Evolutionary conservation across 1,139 yeast genomes (phyloP).

Genomic region (Yamadazyma dushanensis): DNA sequence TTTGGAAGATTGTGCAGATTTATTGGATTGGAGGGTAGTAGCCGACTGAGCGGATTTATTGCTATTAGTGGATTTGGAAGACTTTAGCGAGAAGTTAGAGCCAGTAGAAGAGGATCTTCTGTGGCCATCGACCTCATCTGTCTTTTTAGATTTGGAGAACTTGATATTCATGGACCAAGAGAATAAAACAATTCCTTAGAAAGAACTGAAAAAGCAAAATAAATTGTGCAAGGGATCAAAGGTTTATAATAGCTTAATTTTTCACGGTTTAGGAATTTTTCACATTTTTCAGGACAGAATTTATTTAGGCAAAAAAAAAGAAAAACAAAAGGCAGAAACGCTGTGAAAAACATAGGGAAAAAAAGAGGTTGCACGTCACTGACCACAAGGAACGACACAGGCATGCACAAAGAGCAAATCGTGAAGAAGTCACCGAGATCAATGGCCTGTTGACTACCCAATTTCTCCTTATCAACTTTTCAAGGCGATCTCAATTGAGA

Average conservation of each 20-base stretch:
- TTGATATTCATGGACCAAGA: constrained; percentile 10
- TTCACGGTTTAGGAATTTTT: constrained; percentile 5
- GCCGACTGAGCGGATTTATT: constrained; percentile 7
- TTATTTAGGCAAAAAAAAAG: not conserved
- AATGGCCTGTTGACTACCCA: constrained; percentile 3
- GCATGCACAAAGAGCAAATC: not conserved
- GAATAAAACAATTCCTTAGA: constrained; percentile 1
- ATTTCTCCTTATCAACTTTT: constrained; percentile 3
- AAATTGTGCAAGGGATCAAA: constrained; percentile 1
- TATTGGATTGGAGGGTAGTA: not conserved
- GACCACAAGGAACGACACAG: not conserved
- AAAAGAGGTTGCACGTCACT: not conserved
- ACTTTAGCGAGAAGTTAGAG: constrained; percentile 14
- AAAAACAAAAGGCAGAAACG: not conserved
- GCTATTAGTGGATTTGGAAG: constrained; percentile 11
- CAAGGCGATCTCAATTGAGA: constrained; percentile 3
- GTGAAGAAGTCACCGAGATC: no score
- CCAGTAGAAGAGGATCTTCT: constrained; percentile 13
- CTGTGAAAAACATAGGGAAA: not conserved
- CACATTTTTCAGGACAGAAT: constrained; percentile 1
- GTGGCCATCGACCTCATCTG: constrained; percentile 8
- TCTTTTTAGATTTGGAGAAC: constrained; percentile 12
- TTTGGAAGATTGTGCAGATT: constrained; percentile 6
- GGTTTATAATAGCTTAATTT: constrained; percentile 1
- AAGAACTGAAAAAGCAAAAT: constrained; percentile 1